Evolutionary conservation across 495 filamentous ascomycete species (phyloP), one percentile per base, ranked within the genome.

Genomic region (Hypoxylon fuscum): DNA sequence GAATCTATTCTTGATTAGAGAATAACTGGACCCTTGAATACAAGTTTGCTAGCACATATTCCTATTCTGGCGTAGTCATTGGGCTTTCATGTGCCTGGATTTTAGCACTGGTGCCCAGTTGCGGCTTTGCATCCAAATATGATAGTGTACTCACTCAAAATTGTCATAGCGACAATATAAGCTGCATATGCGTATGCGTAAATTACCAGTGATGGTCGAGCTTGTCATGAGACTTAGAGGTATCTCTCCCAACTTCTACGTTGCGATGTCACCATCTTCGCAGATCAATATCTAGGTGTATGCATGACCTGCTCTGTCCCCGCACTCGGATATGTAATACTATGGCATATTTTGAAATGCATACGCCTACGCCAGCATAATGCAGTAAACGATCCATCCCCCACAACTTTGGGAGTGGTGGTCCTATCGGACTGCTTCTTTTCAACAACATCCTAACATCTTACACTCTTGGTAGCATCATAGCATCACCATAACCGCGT

Each of bases 121-220:
- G 25, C 14, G 47, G 40, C 23, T 43, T 51, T 20, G 35, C 41
- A 52, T 43, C 27, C 35, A 25, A 58, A 46, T 38, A 51, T 43
- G 43, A 34, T 40, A 35, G 35, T 41, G 29, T 37, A 48, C 14
- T 49, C 37, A 25, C 18, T 17, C 17, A 32, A 46, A 46, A 62
- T 31, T 53, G 57, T 66, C 63, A 66, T 44, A 62, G 63, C 63
- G 57, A 66, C 34, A 62, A 58, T 57, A 49, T 44, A 54, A 66
- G 63, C 57, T 66, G 63, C 63, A 66, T 57, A 66, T 15, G 56
- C 46, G 34, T 41, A 40, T 17, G 17, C 40, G 25, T 21, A 38
- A 10, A 37, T 47, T 43, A 47, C 56, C 62, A 47, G 57, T 61
- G 12, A 56, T 20, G 46, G 20, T 18, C 15, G 14, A 49, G 53